Evolutionary conservation across 352 stramenopile species (phyloP), one percentile per base, ranked within the genome.

Genomic region (Globisporangium solare): DNA sequence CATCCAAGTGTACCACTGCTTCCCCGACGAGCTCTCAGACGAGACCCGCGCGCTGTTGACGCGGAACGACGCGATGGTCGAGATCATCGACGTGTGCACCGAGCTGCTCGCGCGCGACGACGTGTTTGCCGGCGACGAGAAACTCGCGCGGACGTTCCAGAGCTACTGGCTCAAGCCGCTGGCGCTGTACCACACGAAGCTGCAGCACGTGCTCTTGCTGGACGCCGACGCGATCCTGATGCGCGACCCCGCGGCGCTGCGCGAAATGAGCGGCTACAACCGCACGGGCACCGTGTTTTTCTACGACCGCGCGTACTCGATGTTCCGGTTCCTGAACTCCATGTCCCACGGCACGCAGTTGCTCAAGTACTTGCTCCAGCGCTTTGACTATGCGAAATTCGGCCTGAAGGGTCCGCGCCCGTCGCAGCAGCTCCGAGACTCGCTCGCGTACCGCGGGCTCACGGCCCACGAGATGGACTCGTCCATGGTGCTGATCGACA

Each of bases 81-180:
- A 87, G 63, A 74, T 89, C 61, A 59, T 89, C 37, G 79, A 89
- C 56, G 76, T 84, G 40, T 89, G 76, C 60, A 56, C 63, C 0
- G 64, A 83, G 2, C 24, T 79, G 15, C 18, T 86, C 11, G 60
- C 55, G 13, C 21, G 47, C 0, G 63, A 74, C 32, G 62, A 72
- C 46, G 54, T 71, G 20, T 74, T 76, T 39, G 20, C 59, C 3
- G 52, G 57, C 37, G 37, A 74, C 13, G 24, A 40, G 6, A 47
- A 71, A 14, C 58, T 59, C 2, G 64, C 65, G 1, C 57, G 63
- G n/a, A 67, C 54, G 15, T 84, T 86, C 56, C 60, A 67, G 42
- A 84, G 68, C 51, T 84, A 70, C 47, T 87, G 71, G 69, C 61
- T 86, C 62, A 85, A 89, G 51, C 78, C 78, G 6, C 59, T 89